Conservation (phyloP, 2,329 filamentous ascomycete genomes). For the Orbilia brochopaga region DNA sequence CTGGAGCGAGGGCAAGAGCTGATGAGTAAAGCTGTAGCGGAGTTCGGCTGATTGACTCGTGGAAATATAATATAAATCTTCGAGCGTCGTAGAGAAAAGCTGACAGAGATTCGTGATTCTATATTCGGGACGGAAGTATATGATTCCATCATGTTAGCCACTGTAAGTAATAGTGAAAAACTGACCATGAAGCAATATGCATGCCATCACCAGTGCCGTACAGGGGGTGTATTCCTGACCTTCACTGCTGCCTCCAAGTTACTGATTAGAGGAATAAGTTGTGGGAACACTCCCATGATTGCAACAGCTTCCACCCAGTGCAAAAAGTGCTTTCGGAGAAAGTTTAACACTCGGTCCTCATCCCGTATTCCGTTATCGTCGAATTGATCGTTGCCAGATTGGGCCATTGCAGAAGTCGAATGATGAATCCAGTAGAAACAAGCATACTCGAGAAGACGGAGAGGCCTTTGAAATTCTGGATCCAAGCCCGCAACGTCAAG, state of each 20-base stretch:
- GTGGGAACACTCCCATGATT: slow-evolving; percentile 54
- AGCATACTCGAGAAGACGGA: slow-evolving; percentile 54
- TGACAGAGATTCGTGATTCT: background rate
- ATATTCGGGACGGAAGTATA: background rate
- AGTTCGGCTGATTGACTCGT: background rate
- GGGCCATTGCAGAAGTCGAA: slow-evolving; percentile 42
- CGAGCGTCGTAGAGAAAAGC: background rate
- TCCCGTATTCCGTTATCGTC: background rate
- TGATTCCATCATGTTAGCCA: background rate
- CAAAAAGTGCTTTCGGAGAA: slow-evolving; percentile 56
- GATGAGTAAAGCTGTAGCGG: slow-evolving; percentile 29
- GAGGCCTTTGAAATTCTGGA: no score
- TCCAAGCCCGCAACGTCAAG: no score
- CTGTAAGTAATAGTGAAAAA: background rate
- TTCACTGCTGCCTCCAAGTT: no score
- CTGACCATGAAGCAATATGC: background rate
- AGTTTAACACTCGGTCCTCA: slow-evolving; percentile 52
- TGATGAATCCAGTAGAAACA: slow-evolving; percentile 58
- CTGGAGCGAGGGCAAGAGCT: slow-evolving; percentile 16
- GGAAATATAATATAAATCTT: background rate
- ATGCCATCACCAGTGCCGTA: no score
- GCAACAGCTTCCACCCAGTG: slow-evolving; percentile 58
- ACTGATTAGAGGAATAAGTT: slow-evolving; percentile 3
- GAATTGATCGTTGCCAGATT: slow-evolving; percentile 54
- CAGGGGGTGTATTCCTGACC: background rate